A percentile compares a stretch with the other conserved stretches of the same genome.
These are phyloP conservation scores for Tuber borchii DNA, from an alignment of 495 filamentous ascomycete species.

Conservation along the genomic window DNA sequence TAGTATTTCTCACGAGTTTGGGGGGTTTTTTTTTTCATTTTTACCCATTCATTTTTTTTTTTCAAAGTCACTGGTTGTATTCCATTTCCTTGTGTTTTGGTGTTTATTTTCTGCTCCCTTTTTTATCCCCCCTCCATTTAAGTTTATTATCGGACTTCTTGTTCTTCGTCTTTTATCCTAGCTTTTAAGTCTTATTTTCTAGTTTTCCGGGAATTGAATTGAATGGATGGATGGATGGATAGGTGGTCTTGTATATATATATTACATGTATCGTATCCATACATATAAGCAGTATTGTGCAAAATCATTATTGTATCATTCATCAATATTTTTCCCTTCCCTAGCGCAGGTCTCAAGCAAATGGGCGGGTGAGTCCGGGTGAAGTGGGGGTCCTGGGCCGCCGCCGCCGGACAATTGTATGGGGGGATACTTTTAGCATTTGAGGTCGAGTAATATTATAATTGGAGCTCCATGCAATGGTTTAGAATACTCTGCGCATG, in stretches of 20 bases:
- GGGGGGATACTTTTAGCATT: not conserved
- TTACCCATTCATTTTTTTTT: not conserved
- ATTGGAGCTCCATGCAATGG: not conserved
- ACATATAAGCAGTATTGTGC: not conserved
- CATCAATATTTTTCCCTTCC: no score
- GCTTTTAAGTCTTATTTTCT: conserved; percentile 14
- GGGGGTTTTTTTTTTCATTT: no score
- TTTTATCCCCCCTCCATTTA: not conserved
- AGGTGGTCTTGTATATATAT: not conserved
- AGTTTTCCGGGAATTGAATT: not conserved
- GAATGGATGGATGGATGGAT: not conserved
- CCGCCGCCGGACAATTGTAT: not conserved
- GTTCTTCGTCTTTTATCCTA: not conserved
- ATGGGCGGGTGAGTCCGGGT: no score
- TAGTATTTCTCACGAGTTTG: not conserved
- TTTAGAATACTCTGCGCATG: not conserved
- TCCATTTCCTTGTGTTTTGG: not conserved
- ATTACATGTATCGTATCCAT: not conserved
- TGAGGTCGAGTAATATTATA: not conserved
- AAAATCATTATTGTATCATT: not conserved
- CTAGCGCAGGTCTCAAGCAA: no score
- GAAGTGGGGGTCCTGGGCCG: no score
- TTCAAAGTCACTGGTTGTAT: not conserved
- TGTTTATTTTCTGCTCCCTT: not conserved
- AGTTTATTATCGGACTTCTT: not conserved